Evolutionary conservation across 352 stramenopile genomes (phyloP), one percentile per base, ranked within the genome.

Genomic region (Thalassiosira livingstoniorum): DNA sequence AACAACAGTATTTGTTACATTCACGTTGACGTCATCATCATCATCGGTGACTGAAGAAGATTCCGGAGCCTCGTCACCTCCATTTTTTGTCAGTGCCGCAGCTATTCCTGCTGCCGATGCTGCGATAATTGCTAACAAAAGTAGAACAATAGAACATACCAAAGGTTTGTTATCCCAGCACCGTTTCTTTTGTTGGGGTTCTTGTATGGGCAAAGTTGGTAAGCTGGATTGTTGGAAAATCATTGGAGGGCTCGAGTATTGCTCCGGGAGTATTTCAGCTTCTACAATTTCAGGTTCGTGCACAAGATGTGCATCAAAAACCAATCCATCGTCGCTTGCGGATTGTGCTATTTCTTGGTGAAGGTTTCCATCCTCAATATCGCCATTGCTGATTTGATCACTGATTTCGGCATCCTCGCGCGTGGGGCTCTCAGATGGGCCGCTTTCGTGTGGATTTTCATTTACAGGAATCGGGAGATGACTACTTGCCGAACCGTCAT

Each of bases 261-360:
- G 47, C 7, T 47, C 39, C 7, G 39, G 39, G 15, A 47, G 7
- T 47, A 47, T 18, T 15, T 47, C 39, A 15, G 39, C 39, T 47
- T 47, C 39, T 18, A 18, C 7, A 47, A 47, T 47, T 47, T 47
- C 39, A 10, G 21, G 11, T n/a, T 15, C 11, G 10, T 58, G 5
- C 4, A 58, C n/a, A 4, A 58, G 47, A 11, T 58, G 11, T 58
- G 47, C 47, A 58, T 58, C 42, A 51, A 18, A 51, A 51, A 51
- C 42, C 42, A 18, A 18, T 10, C 47, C n/a, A 58, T 51, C 42
- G 42, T 51, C 42, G 10, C 4, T 29, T n/a, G 5, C 10, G 4
- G 47, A 7, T 15, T 18, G 15, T 47, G 39, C 39, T 15, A 47
- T 47, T 27, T 25, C 21, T 15, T 58, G 11, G 11, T 51, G 42